Percentiles rank a stretch among this genome's conserved stretches.
Evolutionary conservation across 2,329 filamentous ascomycete genomes (phyloP).

Genomic region (Iodosphaeria phyllophila): DNA sequence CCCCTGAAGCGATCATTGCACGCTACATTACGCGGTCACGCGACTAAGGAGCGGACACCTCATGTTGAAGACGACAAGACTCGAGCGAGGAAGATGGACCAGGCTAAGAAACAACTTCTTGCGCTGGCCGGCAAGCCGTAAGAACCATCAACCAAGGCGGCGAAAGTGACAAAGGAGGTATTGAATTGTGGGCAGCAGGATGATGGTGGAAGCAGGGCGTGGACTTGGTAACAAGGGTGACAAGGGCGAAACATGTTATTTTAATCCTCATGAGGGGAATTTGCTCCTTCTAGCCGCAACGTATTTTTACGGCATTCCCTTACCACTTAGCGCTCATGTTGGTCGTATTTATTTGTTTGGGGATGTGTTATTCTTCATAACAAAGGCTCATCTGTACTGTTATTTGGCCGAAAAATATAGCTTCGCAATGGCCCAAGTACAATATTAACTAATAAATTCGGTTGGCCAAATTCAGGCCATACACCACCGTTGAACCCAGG

Average conservation of each 20-base stretch:
- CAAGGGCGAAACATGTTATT: too few relatives aligned
- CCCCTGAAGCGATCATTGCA: conserved; percentile 11
- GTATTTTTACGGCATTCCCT: too few relatives aligned
- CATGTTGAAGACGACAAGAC: conserved; percentile 13
- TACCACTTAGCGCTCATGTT: too few relatives aligned
- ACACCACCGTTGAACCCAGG: conserved; percentile 51
- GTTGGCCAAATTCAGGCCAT: conserved; percentile 57
- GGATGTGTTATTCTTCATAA: too few relatives aligned
- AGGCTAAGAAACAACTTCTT: conserved; percentile 27
- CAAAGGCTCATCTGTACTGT: too few relatives aligned
- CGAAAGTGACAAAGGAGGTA: conserved; percentile 1
- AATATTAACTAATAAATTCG: conserved; percentile 26
- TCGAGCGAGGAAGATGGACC: conserved; percentile 21
- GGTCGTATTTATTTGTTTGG: too few relatives aligned
- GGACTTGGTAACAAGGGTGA: not conserved
- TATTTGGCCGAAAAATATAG: too few relatives aligned
- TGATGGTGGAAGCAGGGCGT: conserved; percentile 1
- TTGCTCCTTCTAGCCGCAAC: too few relatives aligned
- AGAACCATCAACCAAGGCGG: conserved; percentile 12
- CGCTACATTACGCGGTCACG: conserved; percentile 11
- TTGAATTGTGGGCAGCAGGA: too few relatives aligned
- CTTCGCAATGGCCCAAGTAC: not conserved
- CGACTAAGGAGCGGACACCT: conserved; percentile 2
- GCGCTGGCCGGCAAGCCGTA: conserved; percentile 10
- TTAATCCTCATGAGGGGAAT: too few relatives aligned